Evolutionary conservation across 345 rosid genomes (phyloP), one percentile per base, ranked within the genome.

Genomic region (Brassica carinata): DNA sequence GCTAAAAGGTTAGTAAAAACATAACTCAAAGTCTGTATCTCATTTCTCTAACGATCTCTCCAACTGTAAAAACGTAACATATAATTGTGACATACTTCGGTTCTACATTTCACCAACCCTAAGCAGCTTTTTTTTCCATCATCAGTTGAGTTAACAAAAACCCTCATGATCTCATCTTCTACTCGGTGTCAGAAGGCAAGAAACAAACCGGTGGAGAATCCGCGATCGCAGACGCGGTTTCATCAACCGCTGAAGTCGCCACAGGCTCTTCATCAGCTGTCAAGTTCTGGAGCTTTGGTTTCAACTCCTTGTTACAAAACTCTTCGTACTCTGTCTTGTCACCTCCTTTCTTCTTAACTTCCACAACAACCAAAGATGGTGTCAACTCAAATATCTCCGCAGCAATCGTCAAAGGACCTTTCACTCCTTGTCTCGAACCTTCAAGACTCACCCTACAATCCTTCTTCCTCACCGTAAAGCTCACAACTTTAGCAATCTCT

Each of bases 121-220:
- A 55, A 55, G 62, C 62, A 55, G 62, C 23, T 55, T 55, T 48
- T 48, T 45, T 14, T 14, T 8, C 13, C 57, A 13, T 48, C 58
- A 53, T 17, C 62, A 55, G 8, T n/a, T 17, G 26, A 18, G 62
- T 15, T 55, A 55, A 17, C 62, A 55, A 55, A 53, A 55, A 2
- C 62, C 61, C 59, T 53, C 59, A 53, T 53, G 59, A 15, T 53
- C 59, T 55, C 62, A 55, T 55, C 62, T 7, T 55, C 62, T 55
- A 55, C 26, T 55, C 62, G 2, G 62, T 55, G 62, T 55, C 62
- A 55, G 62, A 55, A 15, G 62, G 62, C 62, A 55, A 55, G 62
- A 55, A 55, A 55, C 62, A 55, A 55, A 55, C 62, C 62, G 62
- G 62, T 18, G 62, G 62, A 55, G 61, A 55, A 55, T 55, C 7